Evolutionary conservation across 164 flowering plant genomes (phyloP).

Genomic region (Magnolia kwangsiensis): DNA sequence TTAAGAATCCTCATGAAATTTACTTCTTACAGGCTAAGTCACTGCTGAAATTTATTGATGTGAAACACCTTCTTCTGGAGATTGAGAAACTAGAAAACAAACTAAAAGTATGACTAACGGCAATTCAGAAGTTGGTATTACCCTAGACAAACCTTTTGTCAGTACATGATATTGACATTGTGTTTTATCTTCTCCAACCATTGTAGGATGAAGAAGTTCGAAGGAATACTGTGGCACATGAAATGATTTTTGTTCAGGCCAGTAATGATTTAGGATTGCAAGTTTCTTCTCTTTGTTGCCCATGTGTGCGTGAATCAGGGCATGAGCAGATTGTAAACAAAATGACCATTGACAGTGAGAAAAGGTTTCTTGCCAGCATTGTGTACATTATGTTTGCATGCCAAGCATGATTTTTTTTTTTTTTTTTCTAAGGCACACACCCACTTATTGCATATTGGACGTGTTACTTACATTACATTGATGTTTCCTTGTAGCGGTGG

Average conservation of each 20-base stretch:
- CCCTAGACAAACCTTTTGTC: background rate
- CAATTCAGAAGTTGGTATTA: background rate
- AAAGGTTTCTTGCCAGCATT: background rate
- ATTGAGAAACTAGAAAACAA: conserved; percentile 25
- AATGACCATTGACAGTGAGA: background rate
- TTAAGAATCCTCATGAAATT: background rate
- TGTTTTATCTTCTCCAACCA: background rate
- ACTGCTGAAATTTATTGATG: conserved; percentile 41
- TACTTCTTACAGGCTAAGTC: conserved; percentile 24
- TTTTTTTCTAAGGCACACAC: no score
- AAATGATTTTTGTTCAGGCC: conserved; percentile 16
- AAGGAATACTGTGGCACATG: conserved; percentile 20
- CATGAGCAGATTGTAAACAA: no score
- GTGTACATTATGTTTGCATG: no score
- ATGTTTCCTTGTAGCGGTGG: conserved; percentile 14
- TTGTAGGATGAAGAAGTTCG: conserved; percentile 16
- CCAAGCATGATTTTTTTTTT: no score
- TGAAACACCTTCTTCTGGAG: conserved; percentile 26
- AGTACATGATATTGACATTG: background rate
- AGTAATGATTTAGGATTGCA: conserved; percentile 4
- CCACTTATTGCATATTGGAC: no score
- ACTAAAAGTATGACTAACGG: conserved; percentile 20
- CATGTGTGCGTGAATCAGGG: background rate
- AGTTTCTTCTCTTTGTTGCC: background rate
- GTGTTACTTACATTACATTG: background rate